Evolutionary conservation across 495 filamentous ascomycete genomes (phyloP), one percentile per base, ranked within the genome.

Genomic region (Aspergillus campestris): DNA sequence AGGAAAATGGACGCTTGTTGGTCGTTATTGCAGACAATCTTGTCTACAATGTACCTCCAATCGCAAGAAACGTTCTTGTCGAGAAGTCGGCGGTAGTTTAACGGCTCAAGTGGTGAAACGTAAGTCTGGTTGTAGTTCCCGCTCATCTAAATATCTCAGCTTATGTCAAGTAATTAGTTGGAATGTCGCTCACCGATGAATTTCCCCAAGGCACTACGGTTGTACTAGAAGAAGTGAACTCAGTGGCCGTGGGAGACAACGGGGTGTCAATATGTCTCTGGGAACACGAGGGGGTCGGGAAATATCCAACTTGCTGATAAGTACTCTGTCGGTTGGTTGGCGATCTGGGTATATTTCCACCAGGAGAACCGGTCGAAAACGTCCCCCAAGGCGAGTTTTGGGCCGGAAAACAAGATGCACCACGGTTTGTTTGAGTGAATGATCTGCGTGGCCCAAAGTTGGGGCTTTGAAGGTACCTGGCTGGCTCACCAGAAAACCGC

Each of bases 11-110:
- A 97, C 11, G 92, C 94, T 65, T 98, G 92, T 60, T 98, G 92
- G 56, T 98, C 92, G 60, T 97, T 97, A 67, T 87, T 95, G 81
- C 89, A 94, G 42, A 97, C 89, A 59, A 98, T 98, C 72, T 97
- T 98, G 66, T 97, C 94, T 32, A 98, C 91, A 52, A 98, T 97
- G 58, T 95, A 95, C 66, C 90, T 95, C 92, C 94, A 98, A 67
- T 97, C 92, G 72, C 90, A 96, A 46, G 84, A 94, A 55, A 95
- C 87, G 55, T 89, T 95, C 53, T 92, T 91, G 59, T 98, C 92
- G 31, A 97, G 82, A 7, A 98, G 78, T 39, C 89, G 88, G 40
- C 94, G 87, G 50, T 98, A 98, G 61, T 98, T 98, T 36, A 96
- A 74, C n/a, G 92, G 94, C 61, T 97, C 94, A 14, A 83, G 82